Evolutionary conservation across 371 early-diverging fungal species (phyloP), one percentile per base, ranked within the genome.

Genomic region (Saksenaea oblongispora): DNA sequence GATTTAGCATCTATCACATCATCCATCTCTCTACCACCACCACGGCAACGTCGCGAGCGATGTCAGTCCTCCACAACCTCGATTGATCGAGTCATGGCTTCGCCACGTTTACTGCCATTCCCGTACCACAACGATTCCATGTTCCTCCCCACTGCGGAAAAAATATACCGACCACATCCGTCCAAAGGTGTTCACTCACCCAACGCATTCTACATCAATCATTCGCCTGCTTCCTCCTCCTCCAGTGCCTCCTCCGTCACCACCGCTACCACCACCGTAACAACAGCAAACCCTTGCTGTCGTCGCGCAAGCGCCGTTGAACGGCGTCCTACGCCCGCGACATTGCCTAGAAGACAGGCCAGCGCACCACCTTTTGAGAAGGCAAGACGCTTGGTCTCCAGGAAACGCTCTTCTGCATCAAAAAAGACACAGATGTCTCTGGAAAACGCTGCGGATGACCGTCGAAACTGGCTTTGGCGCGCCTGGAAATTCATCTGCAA

Each of bases 121-220:
- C 72, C 72, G 3, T 71, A 71, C 51, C 72, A 71, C 63, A 71
- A 71, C 31, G 72, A 71, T 42, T 64, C 64, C 31, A 55, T 62
- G 15, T 71, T 71, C 36, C 53, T 71, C 10, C 72, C 72, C 9
- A 64, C 60, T 9, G 70, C 73, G 7, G 73, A 69, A 28, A 63
- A 57, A 22, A 47, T 47, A 5, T 47, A 47, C 24, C 51, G 24
- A 10, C 34, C n/a, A 22, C 8, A 47, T 10, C 51, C 51, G 4
- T 22, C 51, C 26, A 47, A 24, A 47, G 10, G 22, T 22, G 10
- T 22, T n/a, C 51, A 47, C 39, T 2, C 39, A 18, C 22, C 51
- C 51, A 47, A 47, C 22, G n/a, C 51, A 26, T 47, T 22, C 39
- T 39, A 14, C 5, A 9, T 47, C 51, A 8, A 47, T 22, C 51